Evolutionary conservation across 164 flowering plant genomes (phyloP), one percentile per base, ranked within the genome.

Genomic region (Magnolia changhungtana): DNA sequence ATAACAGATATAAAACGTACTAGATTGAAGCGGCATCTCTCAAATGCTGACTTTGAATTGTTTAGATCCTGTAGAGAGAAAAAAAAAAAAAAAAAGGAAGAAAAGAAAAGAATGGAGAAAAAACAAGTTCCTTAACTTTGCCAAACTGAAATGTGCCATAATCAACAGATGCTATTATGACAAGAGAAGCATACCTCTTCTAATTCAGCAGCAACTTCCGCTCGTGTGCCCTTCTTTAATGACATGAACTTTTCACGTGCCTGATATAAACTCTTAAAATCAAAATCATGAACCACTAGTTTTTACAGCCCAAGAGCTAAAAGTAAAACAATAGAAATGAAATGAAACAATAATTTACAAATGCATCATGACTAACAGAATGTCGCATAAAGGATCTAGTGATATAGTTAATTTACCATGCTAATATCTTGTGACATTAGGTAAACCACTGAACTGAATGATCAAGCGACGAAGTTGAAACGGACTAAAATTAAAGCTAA

Each of bases 21-120:
- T 83, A 95, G 86, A 86, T 87, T 89, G 86, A 95, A 95, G 81
- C 98, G 97, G 79, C 94, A 92, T 82, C 85, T 89, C 81, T 95
- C 98, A 86, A 95, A 95, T 75, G 94, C 84, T 77, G 97, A 95
- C 82, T 91, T 95, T 63, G 98, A 93, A 77, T 95, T 95, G 37
- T 87, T 89, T n/a, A 95, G 86, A 71, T 90, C 97, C 98, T 95
- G 92, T 76, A 78, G 14, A 8, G 45, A 50, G 20, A 10, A 52
- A 7, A 37, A 58, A 4, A 13, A 58, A 24, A 18, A 50, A 45
- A 50, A 75, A 31, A 0, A 24, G 27, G 27, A 24, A 24, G 27
- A 24, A 24, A 24, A 24, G 27, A 24, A 24, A 24, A 20, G 19
- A 37, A 64, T 31, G 61, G 24, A 19, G 7, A 1, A 24, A 69